phyloP scores from a whole-genome alignment of 73 alveolate species.

The Diophrys appendiculata region DNA sequence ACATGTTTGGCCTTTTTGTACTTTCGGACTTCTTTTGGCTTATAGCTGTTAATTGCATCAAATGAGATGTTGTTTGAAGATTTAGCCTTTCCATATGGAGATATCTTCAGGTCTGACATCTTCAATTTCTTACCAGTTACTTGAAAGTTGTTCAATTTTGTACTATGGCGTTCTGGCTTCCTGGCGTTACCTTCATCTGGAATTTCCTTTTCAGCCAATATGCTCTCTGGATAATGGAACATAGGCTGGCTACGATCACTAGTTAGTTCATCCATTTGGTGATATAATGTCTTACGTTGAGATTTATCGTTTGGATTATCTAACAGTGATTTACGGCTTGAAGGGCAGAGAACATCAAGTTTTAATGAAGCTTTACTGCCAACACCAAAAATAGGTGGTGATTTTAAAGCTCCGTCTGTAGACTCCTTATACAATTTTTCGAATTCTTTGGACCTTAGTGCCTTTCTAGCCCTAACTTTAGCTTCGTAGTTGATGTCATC shows the following conservation, averaged over 20 bases:
- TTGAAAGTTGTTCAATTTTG: slow-evolving; percentile 1
- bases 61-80: neutral
- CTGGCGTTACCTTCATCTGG: slow-evolving; percentile 19
- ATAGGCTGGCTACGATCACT: neutral
- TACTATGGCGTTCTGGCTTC: slow-evolving; percentile 3
- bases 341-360: neutral
- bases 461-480: neutral
- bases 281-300: neutral
- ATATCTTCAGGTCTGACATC: too few relatives aligned
- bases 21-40: neutral
- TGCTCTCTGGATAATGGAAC: neutral
- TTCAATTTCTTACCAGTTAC: neutral
- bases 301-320: neutral
- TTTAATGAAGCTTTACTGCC: slow-evolving; percentile 4
- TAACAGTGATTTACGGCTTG: neutral
- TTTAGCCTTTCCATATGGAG: too few relatives aligned
- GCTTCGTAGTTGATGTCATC: neutral
- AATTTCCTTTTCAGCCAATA: slow-evolving; percentile 7
- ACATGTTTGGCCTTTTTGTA: neutral
- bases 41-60: neutral
- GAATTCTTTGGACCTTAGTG: neutral
- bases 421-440: slow-evolving; percentile 14
- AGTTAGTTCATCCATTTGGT: neutral
- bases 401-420: neutral
- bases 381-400: slow-evolving; percentile 2